Conservation (phyloP, 23 red algal species). For the Gracilaria vermiculophylla region DNA sequence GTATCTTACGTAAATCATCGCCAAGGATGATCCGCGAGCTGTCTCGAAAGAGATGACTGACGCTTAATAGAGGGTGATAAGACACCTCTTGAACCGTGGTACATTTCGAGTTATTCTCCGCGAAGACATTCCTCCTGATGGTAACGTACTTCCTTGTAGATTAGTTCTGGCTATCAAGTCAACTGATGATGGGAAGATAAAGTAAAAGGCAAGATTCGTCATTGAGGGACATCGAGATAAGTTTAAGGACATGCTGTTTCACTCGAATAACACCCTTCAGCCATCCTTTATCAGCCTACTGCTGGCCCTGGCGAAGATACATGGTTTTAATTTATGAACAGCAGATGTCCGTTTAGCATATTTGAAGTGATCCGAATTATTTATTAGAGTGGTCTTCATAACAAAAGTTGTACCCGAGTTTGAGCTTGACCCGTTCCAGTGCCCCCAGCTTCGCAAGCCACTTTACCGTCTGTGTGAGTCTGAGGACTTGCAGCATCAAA, state of each 20-base stretch:
- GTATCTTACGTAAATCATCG: conserved; percentile 19
- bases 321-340: neutral
- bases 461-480: conserved; percentile 24
- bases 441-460: neutral
- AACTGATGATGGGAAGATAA: conserved; percentile 3
- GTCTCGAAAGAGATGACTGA: neutral
- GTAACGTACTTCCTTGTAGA: conserved; percentile 16
- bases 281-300: neutral
- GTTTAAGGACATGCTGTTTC: conserved; percentile 15
- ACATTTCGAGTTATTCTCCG: conserved; percentile 32
- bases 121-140: conserved; percentile 35
- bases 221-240: conserved; percentile 39
- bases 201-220: conserved; percentile 27
- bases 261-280: neutral
- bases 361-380: neutral
- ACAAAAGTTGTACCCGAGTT: neutral
- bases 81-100: neutral
- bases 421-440: neutral
- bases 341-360: conserved; percentile 8
- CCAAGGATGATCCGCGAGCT: conserved; percentile 11
- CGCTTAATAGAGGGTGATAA: neutral
- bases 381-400: neutral
- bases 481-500: neutral
- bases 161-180: conserved; percentile 36
- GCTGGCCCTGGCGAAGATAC: neutral